Evolutionary conservation across 163 green algal genomes (phyloP), one percentile per base, ranked within the genome.

Genomic region (Trebouxiophyceae sp.): DNA sequence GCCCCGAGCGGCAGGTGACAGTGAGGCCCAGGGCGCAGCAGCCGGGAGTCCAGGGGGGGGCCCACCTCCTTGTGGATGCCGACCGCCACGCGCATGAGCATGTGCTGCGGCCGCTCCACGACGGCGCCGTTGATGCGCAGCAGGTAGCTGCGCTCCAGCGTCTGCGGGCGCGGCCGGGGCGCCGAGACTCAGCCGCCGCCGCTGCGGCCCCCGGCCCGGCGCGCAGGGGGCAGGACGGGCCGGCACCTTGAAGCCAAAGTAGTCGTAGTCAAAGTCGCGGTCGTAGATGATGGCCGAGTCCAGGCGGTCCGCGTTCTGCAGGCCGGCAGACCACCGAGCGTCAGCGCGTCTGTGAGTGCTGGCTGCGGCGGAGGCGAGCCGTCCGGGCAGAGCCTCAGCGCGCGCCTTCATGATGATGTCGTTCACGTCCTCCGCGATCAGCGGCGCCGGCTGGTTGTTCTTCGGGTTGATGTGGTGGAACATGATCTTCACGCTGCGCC

Each of bases 241-340:
- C 8, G 19, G 12, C 59, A 89, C 84, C 83, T 99, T 99, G 86
- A 97, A 99, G 24, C 95, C 95, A 76, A 99, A 99, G 86, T 97
- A 99, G 79, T 99, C 95, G 67, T 98, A 99, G 75, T 99, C 93
- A 76, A 98, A 99, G 81, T 99, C 95, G 31, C 95, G 84, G 75
- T 98, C 92, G 72, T 99, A 99, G 59, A 97, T 95, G 67, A 99
- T 97, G 74, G 95, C 91, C 31, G 77, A 89, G 77, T 99, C 90
- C 31, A 99, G 81, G 1, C 78, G 71, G 27, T 92, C 82, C 5
- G 82, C 82, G 67, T 99, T 87, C 80, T 93, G 79, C 56, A 71
- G 19, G n/a, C n/a, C n/a, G n/a, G n/a, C n/a, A n/a, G n/a, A n/a
- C n/a, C n/a, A n/a, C n/a, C n/a, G n/a, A n/a, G n/a, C n/a, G n/a